These are phyloP conservation scores for Metarhizium guizhouense DNA, from an alignment of 2,329 filamentous ascomycete genomes.

Conservation along the genomic window DNA sequence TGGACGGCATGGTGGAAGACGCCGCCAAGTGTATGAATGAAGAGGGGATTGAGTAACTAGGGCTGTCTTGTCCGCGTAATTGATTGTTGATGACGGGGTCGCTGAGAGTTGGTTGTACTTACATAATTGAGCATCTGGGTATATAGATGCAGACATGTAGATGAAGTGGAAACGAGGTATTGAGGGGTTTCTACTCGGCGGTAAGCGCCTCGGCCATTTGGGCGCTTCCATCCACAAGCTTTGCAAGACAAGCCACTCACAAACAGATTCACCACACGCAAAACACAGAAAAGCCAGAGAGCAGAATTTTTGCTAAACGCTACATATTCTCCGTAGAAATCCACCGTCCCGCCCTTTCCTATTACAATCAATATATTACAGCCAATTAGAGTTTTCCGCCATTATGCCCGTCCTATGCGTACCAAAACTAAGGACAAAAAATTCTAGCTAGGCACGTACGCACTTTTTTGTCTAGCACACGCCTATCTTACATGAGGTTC, in stretches of 20 bases:
- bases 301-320: background rate
- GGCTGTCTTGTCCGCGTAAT: too few relatives aligned
- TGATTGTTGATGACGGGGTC: too few relatives aligned
- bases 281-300: background rate
- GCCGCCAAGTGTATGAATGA: too few relatives aligned
- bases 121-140: too few relatives aligned
- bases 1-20: background rate
- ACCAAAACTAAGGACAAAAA: background rate
- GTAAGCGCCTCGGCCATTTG: background rate
- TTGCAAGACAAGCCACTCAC: background rate
- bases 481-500: conserved; percentile 10
- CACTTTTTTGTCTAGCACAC: background rate
- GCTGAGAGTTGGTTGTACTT: too few relatives aligned
- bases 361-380: conserved; percentile 1
- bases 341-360: background rate
- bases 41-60: too few relatives aligned
- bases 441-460: background rate
- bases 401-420: background rate
- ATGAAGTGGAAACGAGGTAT: too few relatives aligned
- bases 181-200: too few relatives aligned
- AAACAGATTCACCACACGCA: too few relatives aligned
- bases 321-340: background rate
- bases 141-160: too few relatives aligned
- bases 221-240: too few relatives aligned
- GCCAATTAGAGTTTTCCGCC: background rate